phyloP scores from a whole-genome alignment of 2,329 filamentous ascomycete genomes.

The Fusarium nygamai region DNA sequence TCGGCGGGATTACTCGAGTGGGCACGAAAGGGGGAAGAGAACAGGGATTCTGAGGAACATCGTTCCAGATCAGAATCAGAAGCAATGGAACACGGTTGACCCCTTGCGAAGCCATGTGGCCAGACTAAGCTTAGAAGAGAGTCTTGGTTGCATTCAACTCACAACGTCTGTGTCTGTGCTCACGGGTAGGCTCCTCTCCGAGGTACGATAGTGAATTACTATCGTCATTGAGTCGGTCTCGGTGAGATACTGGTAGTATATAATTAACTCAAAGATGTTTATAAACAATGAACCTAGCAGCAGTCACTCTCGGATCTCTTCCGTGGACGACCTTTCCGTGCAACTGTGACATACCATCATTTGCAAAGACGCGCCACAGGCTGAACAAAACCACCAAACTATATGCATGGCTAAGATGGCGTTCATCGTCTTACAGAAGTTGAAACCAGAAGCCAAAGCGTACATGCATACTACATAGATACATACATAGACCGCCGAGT shows the following conservation, averaged over 20 bases:
- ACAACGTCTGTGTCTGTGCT: not conserved
- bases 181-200: constrained; percentile 6
- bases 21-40: constrained; percentile 22
- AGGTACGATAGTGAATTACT: not conserved
- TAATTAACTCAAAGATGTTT: not conserved
- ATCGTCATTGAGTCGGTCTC: not conserved
- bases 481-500: not conserved
- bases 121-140: constrained; percentile 1
- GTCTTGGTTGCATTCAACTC: not conserved
- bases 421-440: not conserved
- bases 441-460: constrained; percentile 11
- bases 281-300: not conserved
- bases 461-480: not conserved
- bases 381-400: not conserved
- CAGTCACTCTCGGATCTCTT: not conserved
- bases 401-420: not conserved
- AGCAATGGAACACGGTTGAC: constrained; percentile 25
- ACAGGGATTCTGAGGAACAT: constrained; percentile 20
- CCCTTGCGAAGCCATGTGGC: constrained; percentile 37
- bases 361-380: not conserved
- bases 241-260: not conserved
- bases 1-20: constrained; percentile 19
- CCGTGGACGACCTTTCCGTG: not conserved
- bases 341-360: not conserved
- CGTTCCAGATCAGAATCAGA: constrained; percentile 31